Conservation (phyloP, 306 rosid genomes). For the Pyrus bretschneideri region DNA sequence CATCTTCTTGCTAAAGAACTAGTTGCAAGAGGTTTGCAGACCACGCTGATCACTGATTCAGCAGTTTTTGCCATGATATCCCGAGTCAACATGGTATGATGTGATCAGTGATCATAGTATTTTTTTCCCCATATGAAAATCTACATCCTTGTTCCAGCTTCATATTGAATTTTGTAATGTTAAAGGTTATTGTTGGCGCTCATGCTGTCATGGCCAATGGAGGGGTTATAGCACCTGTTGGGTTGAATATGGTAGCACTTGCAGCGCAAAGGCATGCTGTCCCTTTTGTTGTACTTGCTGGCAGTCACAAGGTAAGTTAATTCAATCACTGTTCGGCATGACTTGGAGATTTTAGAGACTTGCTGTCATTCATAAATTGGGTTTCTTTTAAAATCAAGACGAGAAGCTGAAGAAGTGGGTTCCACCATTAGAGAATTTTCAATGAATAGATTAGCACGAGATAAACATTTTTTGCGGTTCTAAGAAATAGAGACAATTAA, state of each 20-base stretch:
- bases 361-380: not conserved
- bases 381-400: not conserved
- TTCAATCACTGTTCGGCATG: not conserved
- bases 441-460: not conserved
- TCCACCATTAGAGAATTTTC: not conserved
- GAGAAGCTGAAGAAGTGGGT: not conserved
- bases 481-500: not conserved
- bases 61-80: conserved; percentile 87
- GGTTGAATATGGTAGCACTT: conserved; percentile 96
- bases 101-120: conserved; percentile 3
- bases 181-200: conserved; percentile 95
- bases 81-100: conserved; percentile 83
- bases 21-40: conserved; percentile 75
- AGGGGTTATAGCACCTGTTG: conserved; percentile 89
- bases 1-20: conserved; percentile 76
- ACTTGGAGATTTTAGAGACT: not conserved
- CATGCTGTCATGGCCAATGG: conserved; percentile 99
- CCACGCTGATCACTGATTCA: conserved; percentile 78
- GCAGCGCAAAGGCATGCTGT: conserved; percentile 98
- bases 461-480: not conserved
- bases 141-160: conserved; percentile 13
- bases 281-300: conserved; percentile 96
- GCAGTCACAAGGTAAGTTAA: conserved; percentile 84
- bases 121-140: not conserved
- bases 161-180: conserved; percentile 18